Conservation (phyloP, 495 filamentous ascomycete genomes). For the Penicillium steckii region DNA sequence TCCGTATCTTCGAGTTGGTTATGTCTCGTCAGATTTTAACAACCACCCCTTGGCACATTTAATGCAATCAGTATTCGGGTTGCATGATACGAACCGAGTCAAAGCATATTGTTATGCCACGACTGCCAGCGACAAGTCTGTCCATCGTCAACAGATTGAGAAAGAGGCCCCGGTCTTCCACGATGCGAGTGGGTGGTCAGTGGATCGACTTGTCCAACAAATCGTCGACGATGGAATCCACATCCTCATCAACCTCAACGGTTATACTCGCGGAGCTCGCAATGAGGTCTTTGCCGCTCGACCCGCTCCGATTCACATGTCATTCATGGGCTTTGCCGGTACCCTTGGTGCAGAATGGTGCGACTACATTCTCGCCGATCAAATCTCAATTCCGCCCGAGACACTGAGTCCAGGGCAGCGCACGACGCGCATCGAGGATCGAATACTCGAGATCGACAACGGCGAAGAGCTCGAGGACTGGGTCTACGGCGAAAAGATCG, state of each 20-base stretch:
- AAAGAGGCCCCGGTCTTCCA: slow-evolving; percentile 88
- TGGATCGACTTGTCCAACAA: slow-evolving; percentile 82
- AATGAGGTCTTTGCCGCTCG: slow-evolving; percentile 97
- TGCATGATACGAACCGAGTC: slow-evolving; percentile 72
- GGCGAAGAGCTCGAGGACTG: slow-evolving; percentile 66
- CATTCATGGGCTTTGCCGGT: slow-evolving; percentile 98
- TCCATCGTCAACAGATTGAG: slow-evolving; percentile 93
- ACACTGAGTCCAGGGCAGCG: slow-evolving; percentile 77
- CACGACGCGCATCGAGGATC: slow-evolving; percentile 71
- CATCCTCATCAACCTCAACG: slow-evolving; percentile 95
- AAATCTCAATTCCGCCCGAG: slow-evolving; percentile 77
- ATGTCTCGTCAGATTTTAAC: slow-evolving; percentile 98
- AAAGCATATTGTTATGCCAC: slow-evolving; percentile 97
- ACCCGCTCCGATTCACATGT: slow-evolving; percentile 97
- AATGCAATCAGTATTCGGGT: slow-evolving; percentile 98
- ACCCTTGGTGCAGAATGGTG: slow-evolving; percentile 98
- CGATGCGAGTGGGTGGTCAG: slow-evolving; percentile 83
- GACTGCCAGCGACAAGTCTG: slow-evolving; percentile 84
- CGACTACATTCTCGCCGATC: slow-evolving; percentile 92
- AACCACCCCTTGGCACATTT: slow-evolving; percentile 96
- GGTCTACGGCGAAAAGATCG: slow-evolving; percentile 97
- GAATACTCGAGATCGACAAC: slow-evolving; percentile 65
- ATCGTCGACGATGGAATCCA: slow-evolving; percentile 94
- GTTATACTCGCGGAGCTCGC: slow-evolving; percentile 93
- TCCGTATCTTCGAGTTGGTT: slow-evolving; percentile 85